Conservation (phyloP, 257 asterid genomes). For the Apocynum venetum region DNA sequence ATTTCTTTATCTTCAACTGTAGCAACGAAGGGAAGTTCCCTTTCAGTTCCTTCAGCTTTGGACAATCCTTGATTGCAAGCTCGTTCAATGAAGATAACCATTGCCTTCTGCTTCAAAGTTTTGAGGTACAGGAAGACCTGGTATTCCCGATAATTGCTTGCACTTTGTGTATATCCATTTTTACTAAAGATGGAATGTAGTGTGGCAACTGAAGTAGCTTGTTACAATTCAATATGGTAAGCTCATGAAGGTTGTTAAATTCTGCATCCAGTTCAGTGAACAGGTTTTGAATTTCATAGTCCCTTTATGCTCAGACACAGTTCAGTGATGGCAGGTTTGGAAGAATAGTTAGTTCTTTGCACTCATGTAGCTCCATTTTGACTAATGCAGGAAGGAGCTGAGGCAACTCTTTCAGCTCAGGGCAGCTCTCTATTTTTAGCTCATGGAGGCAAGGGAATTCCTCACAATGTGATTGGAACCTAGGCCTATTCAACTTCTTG, state of each 20-base stretch:
- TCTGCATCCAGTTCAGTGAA: not conserved
- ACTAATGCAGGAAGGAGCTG: too few relatives aligned
- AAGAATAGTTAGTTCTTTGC: not conserved
- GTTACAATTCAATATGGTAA: constrained; percentile 5
- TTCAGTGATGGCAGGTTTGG: constrained; percentile 4
- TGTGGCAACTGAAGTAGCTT: constrained; percentile 5
- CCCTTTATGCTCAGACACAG: not conserved
- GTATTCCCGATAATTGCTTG: not conserved
- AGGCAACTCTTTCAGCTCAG: too few relatives aligned
- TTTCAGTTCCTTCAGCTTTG: not conserved
- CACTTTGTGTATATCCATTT: not conserved
- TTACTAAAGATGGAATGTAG: not conserved
- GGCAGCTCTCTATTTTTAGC: too few relatives aligned
- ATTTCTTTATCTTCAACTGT: not conserved
- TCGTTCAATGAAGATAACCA: not conserved
- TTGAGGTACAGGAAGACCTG: not conserved
- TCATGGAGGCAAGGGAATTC: too few relatives aligned
- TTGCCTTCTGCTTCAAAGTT: not conserved
- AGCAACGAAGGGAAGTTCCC: not conserved
- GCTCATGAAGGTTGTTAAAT: not conserved
- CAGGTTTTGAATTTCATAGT: not conserved
- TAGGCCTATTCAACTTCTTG: not conserved
- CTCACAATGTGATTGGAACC: too few relatives aligned
- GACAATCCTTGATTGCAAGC: not conserved
- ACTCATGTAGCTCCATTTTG: too few relatives aligned